Base-by-base conservation (phyloP, 169 alveolate species). In the Toxoplasma gondii region DNA sequence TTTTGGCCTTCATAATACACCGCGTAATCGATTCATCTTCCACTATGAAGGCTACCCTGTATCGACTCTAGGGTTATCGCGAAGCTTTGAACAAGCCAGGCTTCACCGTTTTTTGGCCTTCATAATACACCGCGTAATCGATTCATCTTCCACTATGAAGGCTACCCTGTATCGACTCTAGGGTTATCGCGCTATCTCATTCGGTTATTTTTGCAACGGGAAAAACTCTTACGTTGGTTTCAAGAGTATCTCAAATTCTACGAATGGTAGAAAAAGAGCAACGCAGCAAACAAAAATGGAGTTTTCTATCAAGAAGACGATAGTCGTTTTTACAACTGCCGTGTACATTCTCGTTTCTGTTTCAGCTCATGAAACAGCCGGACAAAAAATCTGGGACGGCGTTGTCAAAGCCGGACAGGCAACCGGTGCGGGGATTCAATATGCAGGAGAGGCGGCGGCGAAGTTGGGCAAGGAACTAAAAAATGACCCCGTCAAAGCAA, bases 351-450 rank as follows among this genome's bases (percentile, higher is more conserved):
- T 78, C 39, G 29, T 31, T 1, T 16, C 27, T 78, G 86, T 19
- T 38, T 78, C 45, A 29, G 49, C 86, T 24, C 39, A 45, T 27
- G 45, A 78, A 38, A 17, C 86, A 29, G 10, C 86, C 19, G 86
- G 86, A 38, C 39, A 78, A 10, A 78, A 78, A 78, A 78, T 78
- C 19, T 78, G 86, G 86, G 86, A 78, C 27, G 86, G 86, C 22
- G 43, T 78, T 36, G 86, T 36, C 49, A 10, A n/a, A 10, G 86
- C n/a, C 22, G 86, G 45, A n/a, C 49, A 78, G 45, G 86, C 29
- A 16, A 38, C 86, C 1, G 86, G 86, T 4, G 86, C 39, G 16
- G 86, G 86, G 31, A 36, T 78, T 17, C 27, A 78, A n/a, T 78
- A 78, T n/a, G 86, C 43, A 1, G 86, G 86, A 19, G 86, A 78